Percentiles rank a stretch among this genome's conserved stretches.
Evolutionary conservation across 164 flowering plant genomes (phyloP).

Genomic region (Liriodendron chinense): DNA sequence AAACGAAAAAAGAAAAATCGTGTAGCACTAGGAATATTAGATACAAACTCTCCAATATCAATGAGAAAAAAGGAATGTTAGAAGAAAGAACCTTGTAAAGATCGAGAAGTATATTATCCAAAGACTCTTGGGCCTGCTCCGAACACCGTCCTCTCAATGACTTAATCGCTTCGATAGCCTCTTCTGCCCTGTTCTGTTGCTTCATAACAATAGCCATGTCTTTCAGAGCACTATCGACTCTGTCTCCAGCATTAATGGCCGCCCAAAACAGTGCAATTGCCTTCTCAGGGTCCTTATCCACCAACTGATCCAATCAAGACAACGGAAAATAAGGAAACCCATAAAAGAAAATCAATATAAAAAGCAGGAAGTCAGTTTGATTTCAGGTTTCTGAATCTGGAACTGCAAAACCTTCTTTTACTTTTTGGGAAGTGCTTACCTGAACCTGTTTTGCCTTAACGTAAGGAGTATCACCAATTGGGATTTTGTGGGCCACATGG

Average conservation of each 20-base stretch:
- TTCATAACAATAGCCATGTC: conserved; percentile 99
- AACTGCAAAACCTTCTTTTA: no score
- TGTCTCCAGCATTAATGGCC: conserved; percentile 95
- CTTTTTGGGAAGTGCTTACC: conserved; percentile 27
- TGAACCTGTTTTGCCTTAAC: conserved; percentile 95
- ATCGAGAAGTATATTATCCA: conserved; percentile 90
- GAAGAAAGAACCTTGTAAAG: conserved; percentile 70
- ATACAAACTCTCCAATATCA: not conserved
- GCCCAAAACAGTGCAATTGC: conserved; percentile 98
- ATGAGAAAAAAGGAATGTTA: not conserved
- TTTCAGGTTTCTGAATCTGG: no score
- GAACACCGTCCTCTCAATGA: conserved; percentile 77
- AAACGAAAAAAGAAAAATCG: not conserved
- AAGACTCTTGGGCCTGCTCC: conserved; percentile 95
- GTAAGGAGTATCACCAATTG: conserved; percentile 91
- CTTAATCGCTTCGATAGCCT: conserved; percentile 96
- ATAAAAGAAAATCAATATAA: not conserved
- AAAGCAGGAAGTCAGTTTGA: not conserved
- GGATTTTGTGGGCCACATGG: conserved; percentile 86
- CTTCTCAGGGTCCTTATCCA: conserved; percentile 95
- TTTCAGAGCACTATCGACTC: conserved; percentile 97
- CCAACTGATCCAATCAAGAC: conserved; percentile 49
- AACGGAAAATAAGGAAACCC: conserved; percentile 12
- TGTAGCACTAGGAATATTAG: no score
- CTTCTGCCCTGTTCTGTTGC: conserved; percentile 96